A percentile compares a stretch with the other conserved stretches of the same genome.
Conservation (phyloP, 176 grass and related monocot species). For the Lolium perenne region DNA sequence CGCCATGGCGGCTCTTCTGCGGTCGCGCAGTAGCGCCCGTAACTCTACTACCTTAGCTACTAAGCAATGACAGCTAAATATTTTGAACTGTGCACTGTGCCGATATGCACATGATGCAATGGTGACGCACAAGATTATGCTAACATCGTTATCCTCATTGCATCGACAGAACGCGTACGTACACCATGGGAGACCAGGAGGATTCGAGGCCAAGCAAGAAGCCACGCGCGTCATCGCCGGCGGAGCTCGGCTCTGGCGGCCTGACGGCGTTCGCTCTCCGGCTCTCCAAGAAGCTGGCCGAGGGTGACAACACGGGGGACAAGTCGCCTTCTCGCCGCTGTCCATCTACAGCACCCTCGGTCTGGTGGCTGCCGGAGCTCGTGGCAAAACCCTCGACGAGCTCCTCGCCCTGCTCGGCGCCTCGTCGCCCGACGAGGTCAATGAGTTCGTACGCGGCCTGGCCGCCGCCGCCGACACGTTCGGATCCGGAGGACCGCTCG, state of each 20-base stretch:
- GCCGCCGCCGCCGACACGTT: background rate
- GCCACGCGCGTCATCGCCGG: background rate
- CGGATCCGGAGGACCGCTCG: background rate
- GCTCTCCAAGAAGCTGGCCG: background rate
- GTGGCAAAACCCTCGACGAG: background rate
- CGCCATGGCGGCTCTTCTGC: background rate
- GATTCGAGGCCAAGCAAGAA: background rate
- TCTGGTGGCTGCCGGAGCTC: background rate
- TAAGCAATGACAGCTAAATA: too few species aligned
- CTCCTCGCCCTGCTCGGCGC: conserved; percentile 39
- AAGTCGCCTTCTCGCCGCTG: conserved; percentile 42
- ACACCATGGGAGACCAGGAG: background rate
- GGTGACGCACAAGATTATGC: too few species aligned
- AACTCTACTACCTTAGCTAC: too few species aligned
- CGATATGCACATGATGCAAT: too few species aligned
- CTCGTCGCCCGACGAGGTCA: background rate
- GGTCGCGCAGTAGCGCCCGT: too few species aligned
- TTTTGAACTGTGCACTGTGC: too few species aligned
- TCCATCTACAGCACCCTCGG: conserved; percentile 39
- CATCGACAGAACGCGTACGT: background rate
- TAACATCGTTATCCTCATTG: too few species aligned
- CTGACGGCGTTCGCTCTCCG: background rate
- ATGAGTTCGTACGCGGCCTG: background rate
- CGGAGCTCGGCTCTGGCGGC: background rate
- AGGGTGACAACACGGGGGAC: background rate